Percentiles rank a stretch among this genome's conserved stretches.
Evolutionary conservation across 768 basidiomycete genomes (phyloP).

Genomic region (Lentinula sp.): DNA sequence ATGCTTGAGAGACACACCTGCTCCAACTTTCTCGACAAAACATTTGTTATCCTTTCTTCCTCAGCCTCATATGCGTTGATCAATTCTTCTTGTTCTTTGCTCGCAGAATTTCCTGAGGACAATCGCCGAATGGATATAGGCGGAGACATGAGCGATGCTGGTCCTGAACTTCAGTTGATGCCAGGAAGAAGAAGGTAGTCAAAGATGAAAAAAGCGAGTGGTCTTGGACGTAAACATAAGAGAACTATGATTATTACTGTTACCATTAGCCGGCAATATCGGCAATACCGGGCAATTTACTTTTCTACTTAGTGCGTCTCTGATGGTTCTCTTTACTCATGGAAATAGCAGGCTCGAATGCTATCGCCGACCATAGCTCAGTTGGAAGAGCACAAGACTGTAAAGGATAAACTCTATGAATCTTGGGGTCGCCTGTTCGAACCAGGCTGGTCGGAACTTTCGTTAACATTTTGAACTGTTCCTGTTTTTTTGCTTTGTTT

Average conservation of each 20-base stretch:
- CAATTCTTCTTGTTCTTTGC: slow-evolving; percentile 61
- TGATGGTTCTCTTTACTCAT: no score
- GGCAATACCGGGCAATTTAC: no score
- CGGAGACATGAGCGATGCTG: slow-evolving; percentile 16
- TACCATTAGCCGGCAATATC: no score
- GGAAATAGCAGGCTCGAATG: no score
- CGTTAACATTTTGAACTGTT: no score
- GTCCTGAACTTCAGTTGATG: background rate
- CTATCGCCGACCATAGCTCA: no score
- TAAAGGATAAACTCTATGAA: no score
- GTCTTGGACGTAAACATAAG: slow-evolving; percentile 1
- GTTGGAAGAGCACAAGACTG: no score
- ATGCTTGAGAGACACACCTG: slow-evolving; percentile 40
- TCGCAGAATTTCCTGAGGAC: slow-evolving; percentile 35
- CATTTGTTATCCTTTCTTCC: slow-evolving; percentile 83
- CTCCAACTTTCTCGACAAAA: slow-evolving; percentile 78
- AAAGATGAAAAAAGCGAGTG: background rate
- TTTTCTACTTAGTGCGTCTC: no score
- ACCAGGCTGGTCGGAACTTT: no score
- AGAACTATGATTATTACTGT: background rate
- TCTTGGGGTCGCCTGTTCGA: no score
- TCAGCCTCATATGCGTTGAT: slow-evolving; percentile 90
- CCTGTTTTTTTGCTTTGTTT: no score
- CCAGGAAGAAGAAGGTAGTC: background rate
- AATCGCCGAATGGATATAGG: slow-evolving; percentile 56